Base-by-base conservation (phyloP, 352 stramenopile genomes). In the Aphanomyces astaci region DNA sequence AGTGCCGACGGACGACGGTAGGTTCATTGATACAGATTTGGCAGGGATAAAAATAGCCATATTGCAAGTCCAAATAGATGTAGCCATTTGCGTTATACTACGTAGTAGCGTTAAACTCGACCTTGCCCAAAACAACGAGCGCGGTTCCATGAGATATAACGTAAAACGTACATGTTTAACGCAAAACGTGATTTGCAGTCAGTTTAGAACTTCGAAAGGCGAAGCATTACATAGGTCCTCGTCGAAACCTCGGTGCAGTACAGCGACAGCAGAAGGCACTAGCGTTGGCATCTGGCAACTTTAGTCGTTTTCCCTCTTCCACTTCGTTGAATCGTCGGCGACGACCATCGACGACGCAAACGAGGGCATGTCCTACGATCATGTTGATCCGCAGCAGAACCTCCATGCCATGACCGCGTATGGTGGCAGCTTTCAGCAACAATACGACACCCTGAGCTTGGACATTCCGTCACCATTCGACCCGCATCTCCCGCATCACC, bases 181-280 rank as follows among this genome's bases (percentile, higher is more conserved):
- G 36, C 15, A 43, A 43, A 43, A 43, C 36, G 36, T 7, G 36
- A 43, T 15, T 43, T 55, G 51, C 51, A 59, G 51, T 59, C 51
- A 59, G 51, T 59, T 28, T 32, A 32, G 9, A 59, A 59, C 51
- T 59, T 59, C 51, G 51, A 59, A 59, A 32, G 51, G 30, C 51
- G 51, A 59, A 59, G 51, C 19, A 59, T 59, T 19, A 19, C 51
- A 59, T 36, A 33, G 30, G 51, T 17, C 30, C 17, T 13, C 51
- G 30, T 28, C 48, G 48, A n/a, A 59, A 59, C 30, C 10, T 59
- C 19, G 27, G 51, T 59, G 51, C 51, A 39, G 51, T n/a, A n/a
- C n/a, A n/a, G n/a, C n/a, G n/a, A n/a, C n/a, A 33, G 51, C 51
- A 25, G 45, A 53, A 10, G 45, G 45, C 45, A 59, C 30, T 36